These are phyloP conservation scores for thale cress (Arabidopsis thaliana) DNA, from an alignment of 345 rosid species.

Conservation along the genomic window TAIR10.1 NC_003071.7:9849001-9849500, in stretches of 20 bases:
- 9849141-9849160: constrained; percentile 26
- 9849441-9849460: too few relatives aligned
- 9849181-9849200: background rate
- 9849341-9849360: background rate
- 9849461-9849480: too few relatives aligned
- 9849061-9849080: constrained; percentile 24
- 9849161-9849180: constrained; percentile 18
- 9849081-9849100: background rate
- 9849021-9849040: constrained; percentile 9
- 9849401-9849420: too few relatives aligned
- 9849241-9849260: background rate
- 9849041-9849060: constrained; percentile 32
- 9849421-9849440: too few relatives aligned
- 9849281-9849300: background rate
- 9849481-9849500: too few relatives aligned
- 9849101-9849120: constrained; percentile 3
- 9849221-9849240: background rate
- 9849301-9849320: background rate
- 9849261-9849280: background rate
- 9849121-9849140: constrained; percentile 2
- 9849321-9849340: background rate
- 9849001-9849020: constrained; percentile 1
- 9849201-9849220: background rate
- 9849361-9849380: background rate
- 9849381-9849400: too few relatives aligned